phyloP scores from a whole-genome alignment of 73 alveolate genomes.

The Uronychia binucleata region DNA sequence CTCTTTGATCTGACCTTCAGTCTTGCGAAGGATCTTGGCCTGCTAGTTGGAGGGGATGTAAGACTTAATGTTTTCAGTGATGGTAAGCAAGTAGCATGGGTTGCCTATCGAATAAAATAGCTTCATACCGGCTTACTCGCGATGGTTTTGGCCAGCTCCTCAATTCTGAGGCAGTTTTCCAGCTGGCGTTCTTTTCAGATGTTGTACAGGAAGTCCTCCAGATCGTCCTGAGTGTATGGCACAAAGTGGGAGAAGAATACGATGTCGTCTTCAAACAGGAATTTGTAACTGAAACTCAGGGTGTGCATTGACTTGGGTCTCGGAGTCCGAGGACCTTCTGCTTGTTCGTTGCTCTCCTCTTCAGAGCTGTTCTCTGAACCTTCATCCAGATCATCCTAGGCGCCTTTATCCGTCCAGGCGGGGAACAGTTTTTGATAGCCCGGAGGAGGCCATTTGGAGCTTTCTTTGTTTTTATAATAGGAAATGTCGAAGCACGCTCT shows the following conservation, averaged over 20 bases:
- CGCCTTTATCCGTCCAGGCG: background rate
- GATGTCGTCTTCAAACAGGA: conserved; percentile 80
- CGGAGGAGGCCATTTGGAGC: conserved; percentile 1
- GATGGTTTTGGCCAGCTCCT: conserved; percentile 7
- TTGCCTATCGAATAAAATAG: background rate
- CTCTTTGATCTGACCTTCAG: background rate
- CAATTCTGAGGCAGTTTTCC: conserved; percentile 10
- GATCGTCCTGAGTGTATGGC: conserved; percentile 86
- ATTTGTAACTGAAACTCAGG: conserved; percentile 79
- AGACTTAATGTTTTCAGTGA: conserved; percentile 19
- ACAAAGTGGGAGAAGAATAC: conserved; percentile 91
- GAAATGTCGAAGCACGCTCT: conserved; percentile 28
- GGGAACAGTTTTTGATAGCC: conserved; percentile 6
- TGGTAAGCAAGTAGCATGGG: conserved; percentile 6
- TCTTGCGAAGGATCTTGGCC: background rate
- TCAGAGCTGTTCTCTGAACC: background rate
- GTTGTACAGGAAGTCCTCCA: conserved; percentile 48
- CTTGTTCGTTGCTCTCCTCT: background rate
- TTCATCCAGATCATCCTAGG: conserved; percentile 20
- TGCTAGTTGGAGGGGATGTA: background rate
- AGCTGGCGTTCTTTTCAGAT: conserved; percentile 13
- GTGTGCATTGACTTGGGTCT: conserved; percentile 28
- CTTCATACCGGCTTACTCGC: background rate
- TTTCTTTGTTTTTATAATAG: conserved; percentile 22
- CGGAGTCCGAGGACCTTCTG: background rate